Conservation (phyloP, 805 yeast species). For the Candida anglica region DNA sequence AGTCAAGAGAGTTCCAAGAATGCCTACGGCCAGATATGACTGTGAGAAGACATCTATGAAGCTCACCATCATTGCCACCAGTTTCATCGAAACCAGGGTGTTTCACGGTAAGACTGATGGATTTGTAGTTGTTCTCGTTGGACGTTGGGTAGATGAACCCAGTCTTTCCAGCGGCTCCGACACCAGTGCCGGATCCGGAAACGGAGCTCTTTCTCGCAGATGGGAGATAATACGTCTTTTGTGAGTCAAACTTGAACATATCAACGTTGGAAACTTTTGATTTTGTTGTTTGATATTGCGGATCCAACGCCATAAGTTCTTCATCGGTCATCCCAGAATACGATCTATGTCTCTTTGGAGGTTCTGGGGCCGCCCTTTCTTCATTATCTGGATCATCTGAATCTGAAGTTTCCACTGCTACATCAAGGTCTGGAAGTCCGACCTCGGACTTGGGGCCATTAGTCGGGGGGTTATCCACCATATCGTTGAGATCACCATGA, state of each 20-base stretch:
- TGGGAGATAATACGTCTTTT: constrained; percentile 24
- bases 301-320: constrained; percentile 51
- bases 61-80: too few species aligned
- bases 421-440: too few species aligned
- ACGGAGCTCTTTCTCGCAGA: constrained; percentile 8
- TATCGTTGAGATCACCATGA: constrained; percentile 15
- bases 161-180: constrained; percentile 6
- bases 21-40: constrained; percentile 38
- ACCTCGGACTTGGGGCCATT: constrained; percentile 4
- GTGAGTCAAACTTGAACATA: constrained; percentile 42
- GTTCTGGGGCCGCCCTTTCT: constrained; percentile 2
- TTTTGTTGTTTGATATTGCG: constrained; percentile 40
- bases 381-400: constrained; percentile 5
- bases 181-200: constrained; percentile 7
- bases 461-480: constrained; percentile 8
- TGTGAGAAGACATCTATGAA: constrained; percentile 30
- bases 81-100: constrained; percentile 30
- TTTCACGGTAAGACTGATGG: constrained; percentile 40
- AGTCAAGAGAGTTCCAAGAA: constrained; percentile 41
- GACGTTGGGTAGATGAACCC: constrained; percentile 21
- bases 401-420: constrained; percentile 4
- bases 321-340: constrained; percentile 51
- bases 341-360: constrained; percentile 33
- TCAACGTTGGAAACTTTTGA: constrained; percentile 36
- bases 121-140: constrained; percentile 35